Conservation (phyloP, 176 grass and related monocot genomes). For the Cenchrus americanus region DNA sequence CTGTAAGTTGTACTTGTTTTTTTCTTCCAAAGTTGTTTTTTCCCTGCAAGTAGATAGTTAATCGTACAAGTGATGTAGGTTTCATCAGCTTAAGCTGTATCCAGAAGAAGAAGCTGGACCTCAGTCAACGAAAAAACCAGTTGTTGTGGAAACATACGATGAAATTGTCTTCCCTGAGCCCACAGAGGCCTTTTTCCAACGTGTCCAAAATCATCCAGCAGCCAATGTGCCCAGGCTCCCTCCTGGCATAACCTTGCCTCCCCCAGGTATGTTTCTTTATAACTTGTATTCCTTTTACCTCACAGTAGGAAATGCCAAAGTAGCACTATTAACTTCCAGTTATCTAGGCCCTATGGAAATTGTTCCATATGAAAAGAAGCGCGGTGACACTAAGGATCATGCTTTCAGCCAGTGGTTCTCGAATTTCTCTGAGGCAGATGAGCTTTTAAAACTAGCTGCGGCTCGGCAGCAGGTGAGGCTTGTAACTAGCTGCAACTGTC, state of each 20-base stretch:
- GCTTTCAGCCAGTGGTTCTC: constrained; percentile 78
- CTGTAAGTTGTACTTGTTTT: constrained; percentile 53
- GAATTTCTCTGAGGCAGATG: constrained; percentile 97
- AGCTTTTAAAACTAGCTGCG: constrained; percentile 86
- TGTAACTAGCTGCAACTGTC: constrained; percentile 17
- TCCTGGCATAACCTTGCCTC: constrained; percentile 71
- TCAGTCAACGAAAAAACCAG: constrained; percentile 83
- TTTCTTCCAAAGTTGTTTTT: background rate
- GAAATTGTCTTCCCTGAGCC: constrained; percentile 87
- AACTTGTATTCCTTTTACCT: constrained; percentile 11
- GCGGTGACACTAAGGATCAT: constrained; percentile 90
- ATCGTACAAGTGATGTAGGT: constrained; percentile 43
- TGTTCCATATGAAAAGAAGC: constrained; percentile 69
- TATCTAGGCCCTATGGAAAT: constrained; percentile 56
- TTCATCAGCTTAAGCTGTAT: constrained; percentile 87
- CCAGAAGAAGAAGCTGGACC: constrained; percentile 76
- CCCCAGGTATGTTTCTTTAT: constrained; percentile 56
- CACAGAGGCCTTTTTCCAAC: constrained; percentile 71
- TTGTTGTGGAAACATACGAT: constrained; percentile 86
- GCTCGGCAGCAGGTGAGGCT: constrained; percentile 84
- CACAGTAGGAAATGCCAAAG: background rate
- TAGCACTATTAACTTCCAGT: background rate
- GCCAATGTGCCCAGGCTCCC: constrained; percentile 88
- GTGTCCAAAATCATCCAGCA: constrained; percentile 94
- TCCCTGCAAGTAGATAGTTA: constrained; percentile 8